Evolutionary conservation across 768 basidiomycete genomes (phyloP).

Genomic region (Lactifluus pinguis): DNA sequence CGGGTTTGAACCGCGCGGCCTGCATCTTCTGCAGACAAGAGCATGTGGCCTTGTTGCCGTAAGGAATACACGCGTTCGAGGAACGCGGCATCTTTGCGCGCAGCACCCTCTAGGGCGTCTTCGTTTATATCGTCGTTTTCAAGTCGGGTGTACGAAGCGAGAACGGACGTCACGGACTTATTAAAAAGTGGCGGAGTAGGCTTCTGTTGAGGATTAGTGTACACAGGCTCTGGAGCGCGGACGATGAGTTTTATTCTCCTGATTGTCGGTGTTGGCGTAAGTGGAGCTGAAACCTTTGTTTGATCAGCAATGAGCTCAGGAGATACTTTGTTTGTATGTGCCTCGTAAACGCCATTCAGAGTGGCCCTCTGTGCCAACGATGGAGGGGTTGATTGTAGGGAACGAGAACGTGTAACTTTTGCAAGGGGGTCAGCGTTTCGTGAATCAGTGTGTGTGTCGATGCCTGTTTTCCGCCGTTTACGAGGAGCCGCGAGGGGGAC

Average conservation of each 20-base stretch:
- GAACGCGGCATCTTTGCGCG: slow-evolving; percentile 35
- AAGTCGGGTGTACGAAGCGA: slow-evolving; percentile 54
- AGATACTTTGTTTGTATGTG: neutral
- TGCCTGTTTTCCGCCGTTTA: slow-evolving; percentile 18
- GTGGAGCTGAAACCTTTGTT: neutral
- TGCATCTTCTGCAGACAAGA: slow-evolving; percentile 31
- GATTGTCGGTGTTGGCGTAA: slow-evolving; percentile 31
- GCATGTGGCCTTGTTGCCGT: slow-evolving; percentile 40
- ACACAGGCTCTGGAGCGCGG: slow-evolving; percentile 46
- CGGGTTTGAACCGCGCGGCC: slow-evolving; percentile 14
- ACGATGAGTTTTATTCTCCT: slow-evolving; percentile 63
- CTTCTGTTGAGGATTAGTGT: slow-evolving; percentile 61
- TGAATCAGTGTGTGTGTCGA: neutral
- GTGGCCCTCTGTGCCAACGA: neutral
- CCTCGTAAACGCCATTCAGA: slow-evolving; percentile 4
- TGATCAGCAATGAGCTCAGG: neutral
- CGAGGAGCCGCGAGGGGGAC: slow-evolving; percentile 6
- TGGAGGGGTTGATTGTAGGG: neutral
- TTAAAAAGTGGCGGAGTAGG: slow-evolving; percentile 45
- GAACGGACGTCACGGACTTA: slow-evolving; percentile 44
- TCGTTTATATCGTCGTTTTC: slow-evolving; percentile 41
- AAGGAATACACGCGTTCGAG: slow-evolving; percentile 37
- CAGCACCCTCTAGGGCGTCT: slow-evolving; percentile 31
- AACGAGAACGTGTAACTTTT: neutral
- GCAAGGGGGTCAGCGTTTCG: neutral